phyloP scores from a whole-genome alignment of 1,139 yeast genomes.

The Casaregolazyma suthepensis region DNA sequence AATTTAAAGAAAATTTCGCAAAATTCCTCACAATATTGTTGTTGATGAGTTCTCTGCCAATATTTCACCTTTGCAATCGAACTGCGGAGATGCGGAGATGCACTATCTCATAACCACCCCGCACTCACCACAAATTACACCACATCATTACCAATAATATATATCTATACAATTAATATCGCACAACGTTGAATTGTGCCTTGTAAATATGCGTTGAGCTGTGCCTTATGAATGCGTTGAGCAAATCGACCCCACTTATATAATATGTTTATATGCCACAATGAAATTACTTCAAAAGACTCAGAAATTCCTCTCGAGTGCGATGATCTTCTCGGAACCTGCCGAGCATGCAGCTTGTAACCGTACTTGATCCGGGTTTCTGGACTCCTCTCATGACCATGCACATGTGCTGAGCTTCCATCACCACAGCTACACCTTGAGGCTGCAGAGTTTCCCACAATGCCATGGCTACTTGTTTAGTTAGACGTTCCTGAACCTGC shows the following conservation, averaged over 20 bases:
- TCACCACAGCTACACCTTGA: conserved; percentile 95
- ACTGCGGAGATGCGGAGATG: not conserved
- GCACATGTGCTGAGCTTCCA: conserved; percentile 98
- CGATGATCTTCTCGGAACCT: conserved; percentile 88
- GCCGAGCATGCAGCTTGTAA: conserved; percentile 96
- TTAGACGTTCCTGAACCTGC: conserved; percentile 94
- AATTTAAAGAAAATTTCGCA: too few relatives aligned
- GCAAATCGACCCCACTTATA: not conserved
- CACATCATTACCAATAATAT: not conserved
- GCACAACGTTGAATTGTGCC: not conserved
- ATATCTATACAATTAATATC: not conserved
- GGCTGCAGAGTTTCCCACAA: conserved; percentile 85
- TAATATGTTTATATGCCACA: not conserved
- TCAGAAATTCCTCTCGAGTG: conserved; percentile 92
- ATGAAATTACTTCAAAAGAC: conserved; percentile 35
- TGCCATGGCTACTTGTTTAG: conserved; percentile 97
- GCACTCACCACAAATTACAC: not conserved
- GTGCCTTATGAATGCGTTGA: not conserved
- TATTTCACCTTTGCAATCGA: not conserved
- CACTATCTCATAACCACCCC: not conserved
- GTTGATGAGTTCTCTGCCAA: too few relatives aligned
- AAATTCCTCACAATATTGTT: too few relatives aligned
- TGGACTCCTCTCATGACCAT: conserved; percentile 98
- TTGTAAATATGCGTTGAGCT: not conserved
- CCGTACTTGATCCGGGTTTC: conserved; percentile 87